phyloP scores from a whole-genome alignment of 148 eudicot genomes.

The Bassia scoparia region DNA sequence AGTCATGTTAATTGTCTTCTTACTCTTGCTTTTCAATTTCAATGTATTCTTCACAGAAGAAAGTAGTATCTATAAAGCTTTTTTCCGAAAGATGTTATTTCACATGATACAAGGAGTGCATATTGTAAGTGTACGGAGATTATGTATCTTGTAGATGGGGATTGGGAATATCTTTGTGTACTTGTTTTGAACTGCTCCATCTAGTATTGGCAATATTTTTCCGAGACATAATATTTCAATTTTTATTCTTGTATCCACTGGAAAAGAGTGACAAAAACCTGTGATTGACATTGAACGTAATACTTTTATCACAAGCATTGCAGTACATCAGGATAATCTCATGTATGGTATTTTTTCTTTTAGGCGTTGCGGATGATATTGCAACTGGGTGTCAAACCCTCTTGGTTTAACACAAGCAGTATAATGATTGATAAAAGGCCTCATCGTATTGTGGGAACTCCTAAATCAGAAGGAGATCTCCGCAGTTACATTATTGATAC shows the following conservation, averaged over 20 bases:
- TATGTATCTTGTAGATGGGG: not conserved
- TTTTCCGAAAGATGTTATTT: no score
- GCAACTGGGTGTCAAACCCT: constrained; percentile 89
- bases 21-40: not conserved
- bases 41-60: not conserved
- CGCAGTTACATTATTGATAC: constrained; percentile 76
- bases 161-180: not conserved
- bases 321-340: not conserved
- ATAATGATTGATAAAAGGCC: constrained; percentile 44
- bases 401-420: constrained; percentile 73
- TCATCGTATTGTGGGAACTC: constrained; percentile 46
- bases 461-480: constrained; percentile 65
- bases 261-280: not conserved
- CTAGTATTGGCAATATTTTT: not conserved
- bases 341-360: not conserved
- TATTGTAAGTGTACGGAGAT: not conserved
- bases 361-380: constrained; percentile 93
- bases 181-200: not conserved
- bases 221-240: no score
- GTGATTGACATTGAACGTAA: not conserved
- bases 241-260: not conserved
- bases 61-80: no score
- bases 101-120: no score
- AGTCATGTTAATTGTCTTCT: not conserved
- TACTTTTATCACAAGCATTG: not conserved